Evolutionary conservation across 2,329 filamentous ascomycete genomes (phyloP), one percentile per base, ranked within the genome.

Genomic region (Cercospora janseana): DNA sequence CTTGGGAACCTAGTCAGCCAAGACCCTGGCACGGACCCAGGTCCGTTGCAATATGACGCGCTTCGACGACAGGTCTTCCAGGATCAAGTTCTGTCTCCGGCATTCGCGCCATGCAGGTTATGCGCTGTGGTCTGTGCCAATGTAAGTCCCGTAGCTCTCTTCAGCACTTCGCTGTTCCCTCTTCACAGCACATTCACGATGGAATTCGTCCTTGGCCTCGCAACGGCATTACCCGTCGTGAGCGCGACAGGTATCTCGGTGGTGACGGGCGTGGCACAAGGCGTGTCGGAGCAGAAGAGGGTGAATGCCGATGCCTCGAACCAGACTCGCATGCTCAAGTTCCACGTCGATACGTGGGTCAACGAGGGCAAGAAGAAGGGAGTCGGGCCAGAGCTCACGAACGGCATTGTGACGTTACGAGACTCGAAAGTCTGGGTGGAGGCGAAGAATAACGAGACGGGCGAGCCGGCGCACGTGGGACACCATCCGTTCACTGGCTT

Each of bases 401-500:
- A 69, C 21, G 66, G 67, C 1, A 74, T 73, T 32, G 61, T 78
- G 1, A 72, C 76, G 0, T 51, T 79, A 1, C 57, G 54, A 20
- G 66, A 75, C 51, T 69, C 72, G 50, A 75, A 75, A 61, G 65
- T 78, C 48, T 64, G 65, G 61, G 57, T 70, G 4, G 63, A 68
- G 18, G 34, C 56, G 10, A 59, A 59, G 43, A 64, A 53, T 41
- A 42, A 57, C 10, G 49, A 56, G 4, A 65, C 66, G 4, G 53
- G 60, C 32, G 51, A 61, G 16, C 61, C 68, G n/a, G 67, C 67
- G 13, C 49, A 61, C 18, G 49, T 52, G n/a, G 54, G 37, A 13
- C 65, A 71, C 27, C 75, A 77, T 61, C 70, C 75, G 1, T 77
- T 78, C 57, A 75, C 73, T 0, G 75, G 74, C 26, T 78, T 77